phyloP scores from a whole-genome alignment of 306 rosid species.

The Begonia masoniana region DNA sequence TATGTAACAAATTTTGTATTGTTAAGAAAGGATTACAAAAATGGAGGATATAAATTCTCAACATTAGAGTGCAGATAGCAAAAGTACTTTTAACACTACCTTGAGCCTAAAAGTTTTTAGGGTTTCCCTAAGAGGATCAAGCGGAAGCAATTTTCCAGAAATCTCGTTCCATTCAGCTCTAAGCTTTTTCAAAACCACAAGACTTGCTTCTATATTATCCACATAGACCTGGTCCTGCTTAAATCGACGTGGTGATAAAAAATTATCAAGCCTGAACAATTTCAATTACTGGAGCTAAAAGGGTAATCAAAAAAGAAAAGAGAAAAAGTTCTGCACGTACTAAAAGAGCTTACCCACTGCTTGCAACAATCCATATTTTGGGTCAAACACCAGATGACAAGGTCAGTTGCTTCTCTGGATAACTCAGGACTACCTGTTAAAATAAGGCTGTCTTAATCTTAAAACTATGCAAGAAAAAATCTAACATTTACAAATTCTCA shows the following conservation, averaged over 20 bases:
- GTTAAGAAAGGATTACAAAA: too few relatives aligned
- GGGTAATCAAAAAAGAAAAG: not conserved
- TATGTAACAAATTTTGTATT: too few relatives aligned
- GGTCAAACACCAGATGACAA: conserved; percentile 63
- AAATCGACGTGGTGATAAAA: conserved; percentile 2
- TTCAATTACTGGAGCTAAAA: not conserved
- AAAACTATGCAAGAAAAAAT: not conserved
- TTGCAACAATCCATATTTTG: conserved; percentile 53
- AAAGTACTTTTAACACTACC: conserved; percentile 16
- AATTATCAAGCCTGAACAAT: not conserved
- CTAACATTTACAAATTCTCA: conserved; percentile 2
- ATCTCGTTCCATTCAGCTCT: conserved; percentile 57
- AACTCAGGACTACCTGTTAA: conserved; percentile 46
- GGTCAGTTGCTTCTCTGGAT: conserved; percentile 52
- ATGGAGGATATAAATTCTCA: too few relatives aligned
- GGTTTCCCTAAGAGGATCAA: conserved; percentile 48
- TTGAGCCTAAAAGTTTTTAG: conserved; percentile 42
- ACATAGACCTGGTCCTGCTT: conserved; percentile 44
- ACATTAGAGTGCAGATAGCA: too few relatives aligned
- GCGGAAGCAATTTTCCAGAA: conserved; percentile 40
- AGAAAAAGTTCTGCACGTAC: not conserved
- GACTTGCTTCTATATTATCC: conserved; percentile 48
- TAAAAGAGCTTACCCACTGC: conserved; percentile 60
- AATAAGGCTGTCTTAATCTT: not conserved
- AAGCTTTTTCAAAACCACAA: conserved; percentile 52